Evolutionary conservation across 441 rosid genomes (phyloP).

Genomic region (Erodium chrysanthum): DNA sequence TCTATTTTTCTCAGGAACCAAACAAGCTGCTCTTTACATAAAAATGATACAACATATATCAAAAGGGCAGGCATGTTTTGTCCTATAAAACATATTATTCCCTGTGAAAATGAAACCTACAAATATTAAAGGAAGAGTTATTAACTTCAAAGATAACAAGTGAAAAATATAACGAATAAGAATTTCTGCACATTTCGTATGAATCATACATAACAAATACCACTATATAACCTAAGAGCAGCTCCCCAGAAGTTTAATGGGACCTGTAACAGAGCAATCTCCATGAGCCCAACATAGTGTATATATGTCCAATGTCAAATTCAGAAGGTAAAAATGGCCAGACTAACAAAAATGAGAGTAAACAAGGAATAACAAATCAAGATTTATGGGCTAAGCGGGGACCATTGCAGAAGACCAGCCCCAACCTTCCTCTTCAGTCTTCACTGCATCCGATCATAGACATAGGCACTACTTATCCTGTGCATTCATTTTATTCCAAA

Average conservation of each 20-base stretch:
- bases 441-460: not conserved
- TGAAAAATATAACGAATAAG: not conserved
- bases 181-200: not conserved
- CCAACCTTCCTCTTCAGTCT: conserved; percentile 19
- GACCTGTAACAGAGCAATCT: conserved; percentile 32
- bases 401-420: conserved; percentile 18
- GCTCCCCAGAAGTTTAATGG: not conserved
- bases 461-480: not conserved
- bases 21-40: not conserved
- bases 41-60: too few relatives aligned
- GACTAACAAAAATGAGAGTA: conserved; percentile 5
- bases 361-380: conserved; percentile 12
- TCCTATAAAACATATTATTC: too few relatives aligned
- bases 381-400: not conserved
- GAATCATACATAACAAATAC: not conserved
- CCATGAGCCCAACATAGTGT: conserved; percentile 26
- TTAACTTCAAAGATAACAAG: not conserved
- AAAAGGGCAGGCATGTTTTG: too few relatives aligned
- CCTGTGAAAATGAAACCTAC: too few relatives aligned
- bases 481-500: conserved; percentile 24
- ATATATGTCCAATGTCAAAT: conserved; percentile 19
- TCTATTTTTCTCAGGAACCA: not conserved
- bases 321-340: not conserved
- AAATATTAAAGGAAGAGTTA: too few relatives aligned
- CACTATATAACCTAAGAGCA: not conserved